Conservation (phyloP, 257 asterid genomes). For the Solanum virginianum region DNA sequence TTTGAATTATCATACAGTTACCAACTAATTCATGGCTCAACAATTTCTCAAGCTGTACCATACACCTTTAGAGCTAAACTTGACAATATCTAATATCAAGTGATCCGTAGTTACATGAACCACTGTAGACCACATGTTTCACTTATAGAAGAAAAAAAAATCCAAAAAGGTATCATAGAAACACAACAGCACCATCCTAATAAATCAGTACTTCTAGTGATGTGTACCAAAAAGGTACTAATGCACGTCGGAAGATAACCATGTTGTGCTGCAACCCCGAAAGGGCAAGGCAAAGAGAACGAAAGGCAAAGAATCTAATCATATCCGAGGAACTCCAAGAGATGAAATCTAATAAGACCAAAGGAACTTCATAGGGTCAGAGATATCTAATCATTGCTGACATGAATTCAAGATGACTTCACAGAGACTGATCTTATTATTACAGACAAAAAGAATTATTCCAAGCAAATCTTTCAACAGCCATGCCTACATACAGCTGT, state of each 20-base stretch:
- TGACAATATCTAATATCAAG: not conserved
- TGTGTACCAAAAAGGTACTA: not conserved
- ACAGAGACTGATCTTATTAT: not conserved
- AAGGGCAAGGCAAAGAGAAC: not conserved
- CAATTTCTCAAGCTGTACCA: not conserved
- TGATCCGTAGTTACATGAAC: not conserved
- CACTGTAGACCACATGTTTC: not conserved
- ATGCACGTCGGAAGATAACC: too few relatives aligned
- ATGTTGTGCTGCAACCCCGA: not conserved
- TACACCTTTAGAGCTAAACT: not conserved
- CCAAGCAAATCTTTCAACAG: not conserved
- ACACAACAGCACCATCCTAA: not conserved
- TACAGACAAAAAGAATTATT: not conserved
- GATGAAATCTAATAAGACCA: not conserved
- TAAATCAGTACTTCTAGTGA: not conserved
- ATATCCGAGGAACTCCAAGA: not conserved
- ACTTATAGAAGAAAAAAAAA: not conserved
- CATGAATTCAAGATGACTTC: not conserved
- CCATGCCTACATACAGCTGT: not conserved
- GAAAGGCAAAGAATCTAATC: not conserved
- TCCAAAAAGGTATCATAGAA: not conserved
- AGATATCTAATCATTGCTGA: not conserved
- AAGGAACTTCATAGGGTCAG: not conserved
- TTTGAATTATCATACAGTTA: not conserved
- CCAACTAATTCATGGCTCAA: not conserved